Conservation (phyloP, 176 grass and related monocot species). For the barley (Hordeum vulgare) region MorexV3_pseudomolecules_assembly NC_058520.1:600940434-600940933, state of each 20-base stretch:
- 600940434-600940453: rapidly evolving
- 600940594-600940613: not conserved
- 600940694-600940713: slow-evolving; percentile 13
- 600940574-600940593: not conserved
- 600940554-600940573: not conserved
- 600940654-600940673: slow-evolving; percentile 33
- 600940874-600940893: not conserved
- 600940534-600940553: not conserved
- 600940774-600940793: not conserved
- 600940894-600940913: not conserved
- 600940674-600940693: not conserved
- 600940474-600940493: not conserved
- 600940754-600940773: not conserved
- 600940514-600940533: slow-evolving; percentile 9
- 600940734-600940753: slow-evolving; percentile 9
- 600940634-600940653: slow-evolving; percentile 44
- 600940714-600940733: not conserved
- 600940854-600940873: slow-evolving; percentile 29
- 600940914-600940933: not conserved
- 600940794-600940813: not conserved
- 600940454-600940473: not conserved
- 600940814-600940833: not conserved
- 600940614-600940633: not conserved
- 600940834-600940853: slow-evolving; percentile 32
- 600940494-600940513: not conserved